These are phyloP conservation scores for Baorangia bicolor DNA, from an alignment of 768 basidiomycete species.

Conservation along the genomic window DNA sequence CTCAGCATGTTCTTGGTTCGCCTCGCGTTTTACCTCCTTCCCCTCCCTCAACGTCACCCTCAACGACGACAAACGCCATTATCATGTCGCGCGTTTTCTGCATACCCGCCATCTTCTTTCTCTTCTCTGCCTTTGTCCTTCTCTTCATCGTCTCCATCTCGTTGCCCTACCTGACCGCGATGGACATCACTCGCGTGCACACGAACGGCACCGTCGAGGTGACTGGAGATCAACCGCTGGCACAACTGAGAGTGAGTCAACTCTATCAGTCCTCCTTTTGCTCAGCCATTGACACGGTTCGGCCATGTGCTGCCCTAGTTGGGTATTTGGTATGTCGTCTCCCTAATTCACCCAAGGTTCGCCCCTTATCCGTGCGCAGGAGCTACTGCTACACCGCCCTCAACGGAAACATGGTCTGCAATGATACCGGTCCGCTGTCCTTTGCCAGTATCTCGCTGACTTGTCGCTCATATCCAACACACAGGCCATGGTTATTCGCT, in stretches of 20 bases:
- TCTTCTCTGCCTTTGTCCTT: constrained; percentile 63
- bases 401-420: constrained; percentile 44
- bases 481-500: constrained; percentile 59
- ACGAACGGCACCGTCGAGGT: constrained; percentile 37
- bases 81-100: constrained; percentile 53
- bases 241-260: constrained; percentile 55
- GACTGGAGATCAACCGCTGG: constrained; percentile 29
- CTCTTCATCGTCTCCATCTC: constrained; percentile 70
- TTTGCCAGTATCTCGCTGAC: neutral
- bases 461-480: neutral
- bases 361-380: constrained; percentile 39
- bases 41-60: constrained; percentile 4
- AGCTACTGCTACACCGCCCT: constrained; percentile 54
- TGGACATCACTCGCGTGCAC: constrained; percentile 65
- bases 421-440: constrained; percentile 39
- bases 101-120: constrained; percentile 56
- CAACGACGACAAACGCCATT: neutral
- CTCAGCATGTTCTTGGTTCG: neutral
- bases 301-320: constrained; percentile 41
- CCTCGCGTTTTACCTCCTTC: neutral
- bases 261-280: neutral
- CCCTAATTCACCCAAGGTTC: neutral
- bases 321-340: constrained; percentile 59
- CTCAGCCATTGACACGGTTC: constrained; percentile 1
- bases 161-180: constrained; percentile 61